phyloP scores from a whole-genome alignment of 306 rosid genomes.

The Macrotyloma uniflorum region DNA sequence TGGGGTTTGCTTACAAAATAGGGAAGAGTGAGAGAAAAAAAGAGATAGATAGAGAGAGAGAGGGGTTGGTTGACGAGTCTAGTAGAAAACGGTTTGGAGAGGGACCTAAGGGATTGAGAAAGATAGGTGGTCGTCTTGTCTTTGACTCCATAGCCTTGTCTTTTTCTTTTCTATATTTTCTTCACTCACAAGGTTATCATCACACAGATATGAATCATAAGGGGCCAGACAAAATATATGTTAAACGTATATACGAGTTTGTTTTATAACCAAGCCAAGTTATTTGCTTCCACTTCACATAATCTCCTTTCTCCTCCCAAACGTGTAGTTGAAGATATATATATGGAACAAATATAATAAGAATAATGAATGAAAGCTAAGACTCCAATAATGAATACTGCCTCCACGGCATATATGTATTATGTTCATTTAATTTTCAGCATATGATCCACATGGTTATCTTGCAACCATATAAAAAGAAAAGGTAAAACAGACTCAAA shows the following conservation, averaged over 20 bases:
- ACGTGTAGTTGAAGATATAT: constrained; percentile 64
- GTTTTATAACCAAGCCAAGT: constrained; percentile 68
- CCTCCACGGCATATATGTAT: background rate
- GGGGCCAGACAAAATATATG: constrained; percentile 29
- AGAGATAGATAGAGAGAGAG: constrained; percentile 15
- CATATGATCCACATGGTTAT: constrained; percentile 50
- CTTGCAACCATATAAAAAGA: constrained; percentile 7
- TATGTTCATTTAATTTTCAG: constrained; percentile 22
- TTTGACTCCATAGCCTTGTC: constrained; percentile 72
- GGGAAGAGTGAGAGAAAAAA: constrained; percentile 59
- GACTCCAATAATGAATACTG: constrained; percentile 32
- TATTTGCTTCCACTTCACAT: constrained; percentile 91
- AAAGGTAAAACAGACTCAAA: constrained; percentile 38
- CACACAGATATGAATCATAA: constrained; percentile 36
- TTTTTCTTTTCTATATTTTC: constrained; percentile 47
- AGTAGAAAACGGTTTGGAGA: constrained; percentile 96
- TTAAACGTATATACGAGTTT: constrained; percentile 40
- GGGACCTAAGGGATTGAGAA: constrained; percentile 54
- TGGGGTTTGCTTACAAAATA: constrained; percentile 94
- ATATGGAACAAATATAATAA: constrained; percentile 8
- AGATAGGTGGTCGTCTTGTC: constrained; percentile 74
- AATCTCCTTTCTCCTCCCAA: constrained; percentile 53
- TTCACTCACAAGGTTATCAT: constrained; percentile 74
- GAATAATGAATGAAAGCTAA: constrained; percentile 21
- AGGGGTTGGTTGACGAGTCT: constrained; percentile 88